Base-by-base conservation (phyloP, 1,284 basidiomycete genomes). In the Ustilago crameri region DNA sequence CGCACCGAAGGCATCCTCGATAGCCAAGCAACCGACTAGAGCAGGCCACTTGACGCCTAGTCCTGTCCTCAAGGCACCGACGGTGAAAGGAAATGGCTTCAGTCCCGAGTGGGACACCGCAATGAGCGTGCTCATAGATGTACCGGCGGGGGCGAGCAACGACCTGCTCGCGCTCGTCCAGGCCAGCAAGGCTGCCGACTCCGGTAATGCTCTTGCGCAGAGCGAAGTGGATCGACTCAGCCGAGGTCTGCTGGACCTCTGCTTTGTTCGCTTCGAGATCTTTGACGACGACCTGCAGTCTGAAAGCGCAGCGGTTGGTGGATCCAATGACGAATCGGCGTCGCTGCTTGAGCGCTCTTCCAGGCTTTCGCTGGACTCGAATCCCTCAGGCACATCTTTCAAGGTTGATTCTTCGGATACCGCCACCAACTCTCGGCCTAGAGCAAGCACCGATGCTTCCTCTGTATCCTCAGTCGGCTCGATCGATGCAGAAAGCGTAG, bases 221-320 rank as follows among this genome's bases (percentile, higher is more conserved):
- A 22, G 42, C 5, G 65, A 62, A 24, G 37, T 67, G 30, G 60
- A 72, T 5, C 55, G 49, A 8, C 41, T 67, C 3, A 76, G 75
- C 17, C 73, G 78, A 8, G 80, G 79, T 8, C 54, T 82, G 26
- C 69, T 83, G 12, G 80, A 83, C 42, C 64, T 83, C 9, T 76
- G 74, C 60, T 83, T 83, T 47, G 40, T 82, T 1, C 77, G 78
- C 7, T 78, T 83, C 49, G 74, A 82, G 61, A 72, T 80, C 20
- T 75, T 61, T 42, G 78, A 81, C 38, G 76, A 80, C n/a, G 60
- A 70, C 22, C 46, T 64, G 15, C 23, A 40, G 9, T 41, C 26
- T 24, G 46, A 51, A 9, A 18, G 10, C n/a, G 27, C 5, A 17
- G 37, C 27, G 1, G 23, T 45, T 3, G 9, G 2, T 42, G 18